phyloP scores from a whole-genome alignment of 805 yeast genomes.

The Clavispora asparagi region DNA sequence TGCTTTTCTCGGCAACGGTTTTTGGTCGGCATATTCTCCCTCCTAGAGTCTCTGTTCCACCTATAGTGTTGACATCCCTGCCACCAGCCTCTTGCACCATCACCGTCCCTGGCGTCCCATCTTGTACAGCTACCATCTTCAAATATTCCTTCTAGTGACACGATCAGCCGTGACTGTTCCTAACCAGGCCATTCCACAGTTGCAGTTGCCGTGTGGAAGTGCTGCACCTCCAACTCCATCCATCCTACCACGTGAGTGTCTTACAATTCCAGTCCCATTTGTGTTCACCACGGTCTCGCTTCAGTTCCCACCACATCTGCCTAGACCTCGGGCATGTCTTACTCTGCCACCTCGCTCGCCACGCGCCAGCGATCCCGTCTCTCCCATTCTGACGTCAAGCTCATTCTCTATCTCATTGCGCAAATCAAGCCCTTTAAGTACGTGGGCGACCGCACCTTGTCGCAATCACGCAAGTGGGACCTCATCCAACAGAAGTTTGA shows the following conservation, averaged over 20 bases:
- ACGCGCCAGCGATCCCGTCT: constrained; percentile 21
- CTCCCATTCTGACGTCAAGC: constrained; percentile 21
- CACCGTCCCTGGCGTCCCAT: not conserved
- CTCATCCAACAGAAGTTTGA: constrained; percentile 23
- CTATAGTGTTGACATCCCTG: too few species aligned
- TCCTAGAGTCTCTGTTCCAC: not conserved
- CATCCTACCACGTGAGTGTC: not conserved
- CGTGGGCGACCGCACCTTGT: constrained; percentile 27
- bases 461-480: constrained; percentile 34
- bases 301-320: too few species aligned
- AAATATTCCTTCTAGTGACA: too few species aligned
- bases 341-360: not conserved
- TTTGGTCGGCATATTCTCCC: not conserved
- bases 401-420: constrained; percentile 26
- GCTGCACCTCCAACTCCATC: too few species aligned
- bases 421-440: constrained; percentile 33
- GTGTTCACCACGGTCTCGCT: too few species aligned
- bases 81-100: too few species aligned
- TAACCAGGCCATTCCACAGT: too few species aligned
- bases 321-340: not conserved
- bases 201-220: too few species aligned
- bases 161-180: too few species aligned
- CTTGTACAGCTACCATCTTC: too few species aligned
- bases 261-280: too few species aligned
- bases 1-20: not conserved